A percentile compares a stretch with the other conserved stretches of the same genome.
Evolutionary conservation across 805 yeast genomes (phyloP).

Genomic region (Candida silvicultrix): DNA sequence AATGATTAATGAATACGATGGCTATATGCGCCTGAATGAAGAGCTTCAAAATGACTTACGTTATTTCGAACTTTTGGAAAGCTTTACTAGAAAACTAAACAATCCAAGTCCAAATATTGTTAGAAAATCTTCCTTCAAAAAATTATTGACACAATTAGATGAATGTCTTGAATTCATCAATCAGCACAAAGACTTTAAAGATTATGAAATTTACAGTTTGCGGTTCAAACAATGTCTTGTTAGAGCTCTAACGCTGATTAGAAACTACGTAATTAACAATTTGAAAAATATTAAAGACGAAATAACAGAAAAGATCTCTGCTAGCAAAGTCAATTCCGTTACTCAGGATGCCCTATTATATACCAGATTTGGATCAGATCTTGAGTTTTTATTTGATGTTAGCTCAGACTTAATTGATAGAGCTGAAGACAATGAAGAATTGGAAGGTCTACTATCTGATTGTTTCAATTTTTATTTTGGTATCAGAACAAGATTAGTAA

Average conservation of each 20-base stretch:
- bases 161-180: slow-evolving; percentile 56
- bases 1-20: slow-evolving; percentile 40
- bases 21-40: slow-evolving; percentile 33
- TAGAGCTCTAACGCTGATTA: slow-evolving; percentile 68
- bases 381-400: slow-evolving; percentile 30
- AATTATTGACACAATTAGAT: slow-evolving; percentile 54
- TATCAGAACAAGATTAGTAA: slow-evolving; percentile 45
- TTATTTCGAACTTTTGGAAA: slow-evolving; percentile 66
- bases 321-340: slow-evolving; percentile 26
- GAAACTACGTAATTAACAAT: slow-evolving; percentile 50
- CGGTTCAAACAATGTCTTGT: slow-evolving; percentile 81
- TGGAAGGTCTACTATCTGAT: slow-evolving; percentile 61
- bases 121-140: slow-evolving; percentile 46
- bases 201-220: slow-evolving; percentile 58
- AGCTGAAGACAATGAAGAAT: slow-evolving; percentile 40
- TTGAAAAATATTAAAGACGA: slow-evolving; percentile 29
- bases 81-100: slow-evolving; percentile 61
- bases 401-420: slow-evolving; percentile 31
- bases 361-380: slow-evolving; percentile 49
- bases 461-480: slow-evolving; percentile 58
- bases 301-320: slow-evolving; percentile 20
- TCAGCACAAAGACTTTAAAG: slow-evolving; percentile 55
- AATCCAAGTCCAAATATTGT: slow-evolving; percentile 67
- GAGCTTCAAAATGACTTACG: slow-evolving; percentile 44
- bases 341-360: slow-evolving; percentile 60